Conservation (phyloP, 148 eudicot species). For the Silene latifolia region DNA sequence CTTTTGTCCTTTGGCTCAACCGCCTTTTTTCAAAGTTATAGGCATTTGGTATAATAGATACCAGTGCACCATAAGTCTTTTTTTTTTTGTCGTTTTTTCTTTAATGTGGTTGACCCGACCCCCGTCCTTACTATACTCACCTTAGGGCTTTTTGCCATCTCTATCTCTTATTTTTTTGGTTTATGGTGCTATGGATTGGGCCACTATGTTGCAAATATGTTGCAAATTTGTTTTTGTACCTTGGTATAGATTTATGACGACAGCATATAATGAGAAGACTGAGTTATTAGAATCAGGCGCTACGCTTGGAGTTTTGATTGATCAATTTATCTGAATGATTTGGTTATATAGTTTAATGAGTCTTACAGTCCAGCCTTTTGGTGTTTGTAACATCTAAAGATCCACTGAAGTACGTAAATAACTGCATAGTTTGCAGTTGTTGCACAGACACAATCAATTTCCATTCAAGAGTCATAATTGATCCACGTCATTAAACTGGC, state of each 20-base stretch:
- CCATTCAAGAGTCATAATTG: too few species aligned
- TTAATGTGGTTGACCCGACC: background rate
- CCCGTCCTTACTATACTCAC: background rate
- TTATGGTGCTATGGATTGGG: background rate
- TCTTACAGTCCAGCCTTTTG: too few species aligned
- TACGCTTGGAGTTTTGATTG: background rate
- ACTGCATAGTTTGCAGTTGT: too few species aligned
- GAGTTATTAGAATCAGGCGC: background rate
- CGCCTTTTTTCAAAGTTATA: background rate
- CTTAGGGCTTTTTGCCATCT: background rate
- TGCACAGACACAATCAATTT: too few species aligned
- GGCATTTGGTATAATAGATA: background rate
- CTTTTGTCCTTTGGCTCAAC: background rate
- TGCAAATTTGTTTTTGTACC: background rate
- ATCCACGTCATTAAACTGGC: too few species aligned
- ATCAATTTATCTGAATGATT: background rate
- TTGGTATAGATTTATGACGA: background rate
- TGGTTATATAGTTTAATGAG: background rate
- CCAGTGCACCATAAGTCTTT: background rate
- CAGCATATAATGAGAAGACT: background rate
- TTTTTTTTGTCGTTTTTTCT: too few species aligned
- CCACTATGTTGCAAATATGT: background rate
- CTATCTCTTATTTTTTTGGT: background rate
- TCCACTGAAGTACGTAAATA: too few species aligned
- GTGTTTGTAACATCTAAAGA: too few species aligned